Base-by-base conservation (phyloP, 805 yeast species). In the Pichia ethanolica region DNA sequence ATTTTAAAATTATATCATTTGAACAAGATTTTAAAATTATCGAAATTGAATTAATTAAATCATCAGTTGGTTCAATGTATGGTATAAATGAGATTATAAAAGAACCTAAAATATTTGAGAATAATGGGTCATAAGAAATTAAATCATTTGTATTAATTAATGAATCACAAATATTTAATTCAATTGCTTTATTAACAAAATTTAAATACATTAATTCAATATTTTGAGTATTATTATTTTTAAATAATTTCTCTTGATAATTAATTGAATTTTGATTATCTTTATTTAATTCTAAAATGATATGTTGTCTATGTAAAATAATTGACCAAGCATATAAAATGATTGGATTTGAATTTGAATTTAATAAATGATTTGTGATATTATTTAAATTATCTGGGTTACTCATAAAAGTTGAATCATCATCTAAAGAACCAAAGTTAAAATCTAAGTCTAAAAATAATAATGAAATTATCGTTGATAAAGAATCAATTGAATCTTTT, bases 241-340 rank as follows among this genome's bases (percentile, higher is more conserved):
- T 26, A 7, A 33, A 35, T 20, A 56, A 37, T 26, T 33, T 34
- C 0, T 32, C 13, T 26, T 35, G 14, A 44, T 60, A 60, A 28
- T 34, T 46, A 5, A 56, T 40, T 4, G 52, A 41, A 10, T 51
- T 40, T 36, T 66, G 44, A 6, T 45, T 42, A 0, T 57, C 53
- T 44, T 60, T 49, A 20, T 59, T 59, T 39, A 73, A 50, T 8
- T 56, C 48, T n/a, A 76, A 57, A 3, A 75, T 58, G 25, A 72
- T 67, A 7, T 71, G 69, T 52, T 81, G 79, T 26, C 82, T 67
- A 55, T 78, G 78, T 10, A 81, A 60, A 10, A 81, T 62, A 12
- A 83, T 75, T 33, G 86, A 76, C 91, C 91, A 86, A 26, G 79
- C 74, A 59, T 83, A 84, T 41, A 79, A 61, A 0, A 82, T 67